These are phyloP conservation scores for Allantophomopsis cytisporea DNA, from an alignment of 2,329 filamentous ascomycete genomes.

Conservation along the genomic window DNA sequence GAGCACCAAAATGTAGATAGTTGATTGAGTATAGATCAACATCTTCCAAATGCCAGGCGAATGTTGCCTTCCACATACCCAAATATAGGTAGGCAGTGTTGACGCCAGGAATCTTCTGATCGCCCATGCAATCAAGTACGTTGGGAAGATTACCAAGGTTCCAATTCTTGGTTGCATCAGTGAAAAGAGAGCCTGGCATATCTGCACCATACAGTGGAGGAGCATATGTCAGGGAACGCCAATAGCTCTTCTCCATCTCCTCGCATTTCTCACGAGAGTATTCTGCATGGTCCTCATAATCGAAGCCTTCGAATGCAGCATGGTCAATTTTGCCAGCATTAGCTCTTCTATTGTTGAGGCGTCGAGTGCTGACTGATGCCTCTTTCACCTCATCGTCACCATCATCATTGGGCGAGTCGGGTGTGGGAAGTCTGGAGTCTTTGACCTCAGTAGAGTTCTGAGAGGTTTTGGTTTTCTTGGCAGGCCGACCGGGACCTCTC, in stretches of 20 bases:
- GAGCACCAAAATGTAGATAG: slow-evolving; percentile 96
- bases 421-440: slow-evolving; percentile 32
- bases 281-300: slow-evolving; percentile 74
- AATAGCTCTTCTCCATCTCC: slow-evolving; percentile 88
- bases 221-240: slow-evolving; percentile 94
- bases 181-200: slow-evolving; percentile 89
- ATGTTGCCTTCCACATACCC: slow-evolving; percentile 99
- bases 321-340: slow-evolving; percentile 73
- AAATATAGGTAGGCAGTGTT: slow-evolving; percentile 97
- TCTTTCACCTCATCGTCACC: slow-evolving; percentile 23
- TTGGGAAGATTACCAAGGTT: slow-evolving; percentile 94
- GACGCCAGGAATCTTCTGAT: slow-evolving; percentile 85
- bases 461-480: slow-evolving; percentile 6
- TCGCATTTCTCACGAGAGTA: slow-evolving; percentile 87
- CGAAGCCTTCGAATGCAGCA: slow-evolving; percentile 77
- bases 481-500: slow-evolving; percentile 9
- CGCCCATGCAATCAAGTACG: slow-evolving; percentile 76
- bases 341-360: slow-evolving; percentile 75
- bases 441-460: slow-evolving; percentile 26
- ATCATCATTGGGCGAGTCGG: slow-evolving; percentile 31
- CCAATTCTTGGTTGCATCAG: slow-evolving; percentile 73
- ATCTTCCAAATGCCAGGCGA: slow-evolving; percentile 97
- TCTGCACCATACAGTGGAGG: slow-evolving; percentile 92
- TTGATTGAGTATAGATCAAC: slow-evolving; percentile 99
- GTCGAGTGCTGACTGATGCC: slow-evolving; percentile 66